phyloP scores from a whole-genome alignment of 192 early-diverging fungal species.

The Coemansia nantahalensis region DNA sequence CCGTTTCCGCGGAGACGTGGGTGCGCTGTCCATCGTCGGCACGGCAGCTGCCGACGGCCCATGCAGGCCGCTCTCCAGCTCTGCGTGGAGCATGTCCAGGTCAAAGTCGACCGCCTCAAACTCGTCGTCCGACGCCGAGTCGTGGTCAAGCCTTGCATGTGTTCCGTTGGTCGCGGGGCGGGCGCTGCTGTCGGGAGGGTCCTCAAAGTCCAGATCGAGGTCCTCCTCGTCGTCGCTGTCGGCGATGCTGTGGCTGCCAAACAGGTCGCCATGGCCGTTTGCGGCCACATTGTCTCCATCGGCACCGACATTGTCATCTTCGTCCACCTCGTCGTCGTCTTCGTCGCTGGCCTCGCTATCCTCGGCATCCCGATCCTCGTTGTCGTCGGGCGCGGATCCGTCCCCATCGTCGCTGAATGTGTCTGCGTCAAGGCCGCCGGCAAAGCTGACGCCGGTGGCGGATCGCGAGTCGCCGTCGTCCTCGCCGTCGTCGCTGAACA shows the following conservation, averaged over 20 bases:
- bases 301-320: slow-evolving; percentile 11
- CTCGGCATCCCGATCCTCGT: slow-evolving; percentile 1
- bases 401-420: background rate
- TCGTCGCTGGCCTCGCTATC: slow-evolving; percentile 1
- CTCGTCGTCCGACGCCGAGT: slow-evolving; percentile 46
- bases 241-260: slow-evolving; percentile 26
- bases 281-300: background rate
- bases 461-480: slow-evolving; percentile 16
- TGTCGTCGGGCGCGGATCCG: slow-evolving; percentile 5
- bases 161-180: slow-evolving; percentile 12
- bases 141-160: slow-evolving; percentile 13
- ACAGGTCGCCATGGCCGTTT: slow-evolving; percentile 23
- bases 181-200: slow-evolving; percentile 11
- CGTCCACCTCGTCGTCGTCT: background rate
- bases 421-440: slow-evolving; percentile 11
- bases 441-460: slow-evolving; percentile 17
- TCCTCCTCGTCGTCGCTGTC: slow-evolving; percentile 22
- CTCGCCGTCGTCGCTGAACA: slow-evolving; percentile 35
- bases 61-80: slow-evolving; percentile 17
- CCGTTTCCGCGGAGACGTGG: slow-evolving; percentile 14
- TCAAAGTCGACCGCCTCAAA: slow-evolving; percentile 50
- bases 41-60: background rate
- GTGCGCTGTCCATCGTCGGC: background rate
- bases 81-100: slow-evolving; percentile 17
- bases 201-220: slow-evolving; percentile 35